These are phyloP conservation scores for Chalaropsis ovoidea DNA, from an alignment of 2,329 filamentous ascomycete genomes.

Conservation along the genomic window DNA sequence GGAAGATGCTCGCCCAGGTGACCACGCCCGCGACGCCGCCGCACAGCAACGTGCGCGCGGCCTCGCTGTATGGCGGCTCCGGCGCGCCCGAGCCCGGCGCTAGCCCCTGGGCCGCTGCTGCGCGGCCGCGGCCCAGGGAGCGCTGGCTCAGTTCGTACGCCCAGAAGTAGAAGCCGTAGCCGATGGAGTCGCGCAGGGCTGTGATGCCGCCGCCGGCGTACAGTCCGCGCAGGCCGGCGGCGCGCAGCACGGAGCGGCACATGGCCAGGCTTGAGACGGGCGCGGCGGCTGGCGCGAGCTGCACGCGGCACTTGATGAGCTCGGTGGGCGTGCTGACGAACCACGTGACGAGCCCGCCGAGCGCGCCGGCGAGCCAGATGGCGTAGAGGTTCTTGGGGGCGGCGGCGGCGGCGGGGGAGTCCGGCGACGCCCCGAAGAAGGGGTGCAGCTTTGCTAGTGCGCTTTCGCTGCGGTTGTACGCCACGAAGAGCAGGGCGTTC, in stretches of 20 bases:
- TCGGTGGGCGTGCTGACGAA: constrained; percentile 81
- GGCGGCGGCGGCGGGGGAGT: constrained; percentile 32
- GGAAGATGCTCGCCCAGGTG: constrained; percentile 86
- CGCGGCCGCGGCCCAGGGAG: constrained; percentile 24
- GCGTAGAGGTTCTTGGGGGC: constrained; percentile 45
- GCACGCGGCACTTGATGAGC: constrained; percentile 78
- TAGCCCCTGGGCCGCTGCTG: constrained; percentile 6
- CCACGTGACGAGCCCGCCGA: constrained; percentile 77
- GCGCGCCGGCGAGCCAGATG: constrained; percentile 68
- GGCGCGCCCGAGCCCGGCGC: constrained; percentile 22
- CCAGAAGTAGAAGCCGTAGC: constrained; percentile 98
- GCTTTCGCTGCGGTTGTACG: constrained; percentile 74
- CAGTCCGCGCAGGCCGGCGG: constrained; percentile 55
- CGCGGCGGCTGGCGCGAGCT: constrained; percentile 40
- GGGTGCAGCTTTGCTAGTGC: constrained; percentile 40
- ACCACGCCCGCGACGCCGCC: constrained; percentile 79
- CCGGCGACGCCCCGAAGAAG: not conserved
- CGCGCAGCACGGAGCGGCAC: constrained; percentile 51
- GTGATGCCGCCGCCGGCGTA: constrained; percentile 78
- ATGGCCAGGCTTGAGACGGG: constrained; percentile 41
- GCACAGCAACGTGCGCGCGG: constrained; percentile 62
- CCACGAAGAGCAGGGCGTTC: constrained; percentile 80
- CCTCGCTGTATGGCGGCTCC: constrained; percentile 33
- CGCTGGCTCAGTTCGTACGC: constrained; percentile 57
- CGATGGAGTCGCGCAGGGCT: constrained; percentile 70